Conservation (phyloP, 805 yeast species). For the Yarrowia sp. region DNA sequence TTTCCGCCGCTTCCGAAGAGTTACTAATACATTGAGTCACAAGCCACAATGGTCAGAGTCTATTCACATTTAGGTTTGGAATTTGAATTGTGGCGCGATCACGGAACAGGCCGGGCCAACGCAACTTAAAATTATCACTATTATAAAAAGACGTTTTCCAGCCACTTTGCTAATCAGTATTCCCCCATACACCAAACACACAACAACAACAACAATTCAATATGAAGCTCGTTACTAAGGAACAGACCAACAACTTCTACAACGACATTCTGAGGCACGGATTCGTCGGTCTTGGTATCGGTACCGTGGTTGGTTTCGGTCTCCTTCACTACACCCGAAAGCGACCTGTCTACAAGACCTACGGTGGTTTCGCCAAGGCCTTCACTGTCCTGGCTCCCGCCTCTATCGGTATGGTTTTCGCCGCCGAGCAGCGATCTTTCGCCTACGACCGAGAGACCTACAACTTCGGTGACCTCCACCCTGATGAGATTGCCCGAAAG, state of each 20-base stretch:
- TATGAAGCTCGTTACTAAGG: constrained; percentile 67
- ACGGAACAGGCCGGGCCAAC: constrained; percentile 21
- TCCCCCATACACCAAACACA: not conserved
- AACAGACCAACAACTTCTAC: constrained; percentile 65
- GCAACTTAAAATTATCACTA: not conserved
- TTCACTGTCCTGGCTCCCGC: constrained; percentile 71
- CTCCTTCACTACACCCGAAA: constrained; percentile 51
- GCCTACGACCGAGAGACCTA: constrained; percentile 62
- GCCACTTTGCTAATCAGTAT: constrained; percentile 9
- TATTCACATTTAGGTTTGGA: not conserved
- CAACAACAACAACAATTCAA: constrained; percentile 29
- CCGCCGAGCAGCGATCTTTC: constrained; percentile 70
- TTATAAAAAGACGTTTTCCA: constrained; percentile 19
- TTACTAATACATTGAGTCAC: constrained; percentile 5
- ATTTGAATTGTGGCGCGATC: constrained; percentile 17
- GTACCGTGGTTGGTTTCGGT: constrained; percentile 56
- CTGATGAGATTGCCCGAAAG: constrained; percentile 44
- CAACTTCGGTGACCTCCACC: constrained; percentile 46
- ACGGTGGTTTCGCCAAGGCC: constrained; percentile 43
- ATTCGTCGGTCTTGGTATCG: constrained; percentile 55
- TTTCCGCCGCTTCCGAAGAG: constrained; percentile 21
- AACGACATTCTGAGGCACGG: constrained; percentile 61
- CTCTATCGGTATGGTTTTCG: constrained; percentile 56
- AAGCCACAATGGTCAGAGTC: not conserved
- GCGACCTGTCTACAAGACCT: constrained; percentile 34